Conservation (phyloP, 139 green algal genomes). For the Coccomyxa sp. region DNA sequence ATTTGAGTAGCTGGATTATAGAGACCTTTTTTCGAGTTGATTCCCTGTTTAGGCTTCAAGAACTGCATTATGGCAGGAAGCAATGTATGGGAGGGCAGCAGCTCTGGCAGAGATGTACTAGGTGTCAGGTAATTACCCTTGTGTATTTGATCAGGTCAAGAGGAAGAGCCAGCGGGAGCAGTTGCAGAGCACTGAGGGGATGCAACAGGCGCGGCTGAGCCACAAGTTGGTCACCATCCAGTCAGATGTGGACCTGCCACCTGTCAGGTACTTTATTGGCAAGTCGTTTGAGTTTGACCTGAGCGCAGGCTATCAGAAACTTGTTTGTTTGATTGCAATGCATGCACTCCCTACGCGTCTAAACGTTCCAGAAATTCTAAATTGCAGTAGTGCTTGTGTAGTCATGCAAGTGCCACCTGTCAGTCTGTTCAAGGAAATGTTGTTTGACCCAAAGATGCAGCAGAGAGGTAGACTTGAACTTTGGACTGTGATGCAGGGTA, state of each 20-base stretch:
- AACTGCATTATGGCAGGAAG: neutral
- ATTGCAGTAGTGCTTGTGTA: neutral
- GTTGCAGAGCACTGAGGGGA: constrained; percentile 26
- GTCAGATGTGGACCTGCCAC: constrained; percentile 43
- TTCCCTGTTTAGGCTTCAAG: neutral
- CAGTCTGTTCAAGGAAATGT: neutral
- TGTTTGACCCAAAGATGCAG: neutral
- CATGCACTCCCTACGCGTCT: neutral
- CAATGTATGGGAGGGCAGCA: no score
- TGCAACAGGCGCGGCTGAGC: constrained; percentile 39
- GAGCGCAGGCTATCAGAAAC: neutral
- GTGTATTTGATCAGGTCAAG: neutral
- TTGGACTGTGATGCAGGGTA: constrained; percentile 5
- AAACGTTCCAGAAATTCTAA: neutral
- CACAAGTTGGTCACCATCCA: constrained; percentile 49
- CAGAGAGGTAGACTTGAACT: neutral
- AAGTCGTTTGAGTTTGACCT: no score
- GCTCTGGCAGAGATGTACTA: neutral
- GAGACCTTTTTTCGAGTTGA: neutral
- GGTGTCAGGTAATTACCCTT: neutral
- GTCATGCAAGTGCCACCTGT: neutral
- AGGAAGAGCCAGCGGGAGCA: constrained; percentile 2
- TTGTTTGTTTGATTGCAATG: neutral
- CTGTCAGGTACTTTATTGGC: constrained; percentile 14
- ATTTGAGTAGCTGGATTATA: neutral